Percentiles rank a stretch among this genome's conserved stretches.
These are phyloP conservation scores for Apium graveolens DNA, from an alignment of 129 eudicot genomes.

Conservation along the genomic window DNA sequence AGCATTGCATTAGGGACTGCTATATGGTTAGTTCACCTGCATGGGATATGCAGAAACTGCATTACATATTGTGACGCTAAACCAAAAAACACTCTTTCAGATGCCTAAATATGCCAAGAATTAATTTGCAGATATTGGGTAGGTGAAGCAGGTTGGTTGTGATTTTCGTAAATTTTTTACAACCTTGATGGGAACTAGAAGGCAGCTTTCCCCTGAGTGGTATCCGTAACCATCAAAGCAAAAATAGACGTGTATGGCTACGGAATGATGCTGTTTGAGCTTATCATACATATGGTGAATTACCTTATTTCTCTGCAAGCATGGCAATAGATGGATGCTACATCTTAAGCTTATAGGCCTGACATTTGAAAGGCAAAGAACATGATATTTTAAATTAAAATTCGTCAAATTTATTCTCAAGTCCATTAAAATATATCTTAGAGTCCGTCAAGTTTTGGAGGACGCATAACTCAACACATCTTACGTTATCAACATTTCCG, in stretches of 20 bases:
- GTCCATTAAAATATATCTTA: too few species aligned
- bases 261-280: conserved; percentile 64
- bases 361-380: neutral
- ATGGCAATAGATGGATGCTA: conserved; percentile 42
- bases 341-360: conserved; percentile 47
- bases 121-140: conserved; percentile 63
- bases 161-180: conserved; percentile 56
- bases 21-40: conserved; percentile 53
- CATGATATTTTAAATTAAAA: neutral
- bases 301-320: conserved; percentile 41
- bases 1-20: conserved; percentile 54
- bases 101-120: conserved; percentile 44
- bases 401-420: neutral
- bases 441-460: neutral
- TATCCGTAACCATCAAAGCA: conserved; percentile 49
- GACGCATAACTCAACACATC: neutral
- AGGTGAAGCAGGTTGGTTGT: conserved; percentile 63
- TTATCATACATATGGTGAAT: conserved; percentile 25
- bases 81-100: conserved; percentile 64
- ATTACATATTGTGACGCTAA: conserved; percentile 70
- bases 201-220: conserved; percentile 70
- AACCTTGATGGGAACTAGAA: conserved; percentile 49
- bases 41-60: conserved; percentile 59
- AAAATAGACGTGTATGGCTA: conserved; percentile 72
- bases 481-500: neutral